Conservation (phyloP, 2,329 filamentous ascomycete species). For the Hypoxylon sp. region DNA sequence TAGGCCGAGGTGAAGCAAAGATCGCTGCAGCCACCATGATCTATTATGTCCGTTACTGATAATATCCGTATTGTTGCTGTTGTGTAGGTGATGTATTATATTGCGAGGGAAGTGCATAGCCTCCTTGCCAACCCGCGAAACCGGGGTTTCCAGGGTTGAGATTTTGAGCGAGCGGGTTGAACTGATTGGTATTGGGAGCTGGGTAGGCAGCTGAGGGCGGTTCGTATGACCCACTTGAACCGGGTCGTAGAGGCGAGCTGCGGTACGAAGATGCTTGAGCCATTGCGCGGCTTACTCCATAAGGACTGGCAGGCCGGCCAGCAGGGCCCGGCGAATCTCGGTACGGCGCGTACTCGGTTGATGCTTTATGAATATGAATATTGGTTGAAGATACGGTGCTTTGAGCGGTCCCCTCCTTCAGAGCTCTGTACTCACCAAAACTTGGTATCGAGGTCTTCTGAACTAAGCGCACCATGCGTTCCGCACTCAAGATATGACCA, state of each 20-base stretch:
- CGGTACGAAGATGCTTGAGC: conserved; percentile 61
- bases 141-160: conserved; percentile 35
- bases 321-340: conserved; percentile 49
- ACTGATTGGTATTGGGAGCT: conserved; percentile 44
- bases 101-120: conserved; percentile 35
- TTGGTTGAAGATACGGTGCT: conserved; percentile 49
- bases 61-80: conserved; percentile 39
- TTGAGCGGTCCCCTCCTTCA: conserved; percentile 35
- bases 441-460: conserved; percentile 76
- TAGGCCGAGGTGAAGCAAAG: not conserved
- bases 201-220: conserved; percentile 55
- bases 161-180: conserved; percentile 48
- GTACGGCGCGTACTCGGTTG: conserved; percentile 58
- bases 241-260: conserved; percentile 66
- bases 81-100: conserved; percentile 32
- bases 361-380: conserved; percentile 58
- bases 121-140: conserved; percentile 47
- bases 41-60: conserved; percentile 4
- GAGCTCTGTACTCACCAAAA: conserved; percentile 66
- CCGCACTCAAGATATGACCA: conserved; percentile 75
- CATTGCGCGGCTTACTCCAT: conserved; percentile 54
- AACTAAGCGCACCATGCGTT: conserved; percentile 80
- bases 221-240: conserved; percentile 60
- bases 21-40: not conserved
- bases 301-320: conserved; percentile 63